A percentile compares a stretch with the other conserved stretches of the same genome.
These are phyloP conservation scores for Phyllosticta citriasiana DNA, from an alignment of 2,329 filamentous ascomycete species.

Conservation along the genomic window DNA sequence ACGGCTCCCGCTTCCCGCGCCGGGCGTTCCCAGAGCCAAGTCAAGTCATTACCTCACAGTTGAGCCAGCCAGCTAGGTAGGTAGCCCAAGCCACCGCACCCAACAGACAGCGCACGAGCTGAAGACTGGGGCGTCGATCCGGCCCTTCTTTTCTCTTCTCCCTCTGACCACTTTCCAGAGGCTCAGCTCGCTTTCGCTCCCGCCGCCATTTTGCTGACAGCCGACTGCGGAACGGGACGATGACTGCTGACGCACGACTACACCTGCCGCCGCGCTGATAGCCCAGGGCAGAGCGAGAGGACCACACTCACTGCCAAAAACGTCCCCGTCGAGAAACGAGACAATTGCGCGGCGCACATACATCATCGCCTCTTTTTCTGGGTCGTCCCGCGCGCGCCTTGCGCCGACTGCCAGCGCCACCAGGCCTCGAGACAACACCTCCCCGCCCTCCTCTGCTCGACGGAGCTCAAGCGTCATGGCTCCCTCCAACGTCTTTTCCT, in stretches of 20 bases:
- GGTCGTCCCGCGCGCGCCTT: not conserved
- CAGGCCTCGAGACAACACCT: not conserved
- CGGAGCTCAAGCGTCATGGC: slow-evolving; percentile 19
- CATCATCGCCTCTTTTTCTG: not conserved
- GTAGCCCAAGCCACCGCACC: not conserved
- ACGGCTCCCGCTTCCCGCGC: not conserved
- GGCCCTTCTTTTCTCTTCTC: not conserved
- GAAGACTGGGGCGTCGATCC: not conserved
- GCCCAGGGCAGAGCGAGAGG: slow-evolving; percentile 1
- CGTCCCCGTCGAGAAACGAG: slow-evolving; percentile 2
- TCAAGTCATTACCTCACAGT: not conserved
- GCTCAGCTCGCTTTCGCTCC: not conserved
- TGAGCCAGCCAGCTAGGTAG: not conserved
- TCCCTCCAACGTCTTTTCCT: slow-evolving; percentile 30
- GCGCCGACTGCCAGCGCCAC: not conserved
- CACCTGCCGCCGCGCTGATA: slow-evolving; percentile 5
- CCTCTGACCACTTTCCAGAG: not conserved
- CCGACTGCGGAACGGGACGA: not conserved
- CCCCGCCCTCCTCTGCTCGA: not conserved
- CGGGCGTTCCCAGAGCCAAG: not conserved
- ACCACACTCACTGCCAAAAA: not conserved
- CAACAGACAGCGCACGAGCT: not conserved
- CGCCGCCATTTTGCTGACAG: not conserved
- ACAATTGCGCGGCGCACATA: slow-evolving; percentile 4
- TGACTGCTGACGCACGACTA: slow-evolving; percentile 1